These are phyloP conservation scores for Schizophyllum amplum DNA, from an alignment of 1,284 basidiomycete genomes.

Conservation along the genomic window DNA sequence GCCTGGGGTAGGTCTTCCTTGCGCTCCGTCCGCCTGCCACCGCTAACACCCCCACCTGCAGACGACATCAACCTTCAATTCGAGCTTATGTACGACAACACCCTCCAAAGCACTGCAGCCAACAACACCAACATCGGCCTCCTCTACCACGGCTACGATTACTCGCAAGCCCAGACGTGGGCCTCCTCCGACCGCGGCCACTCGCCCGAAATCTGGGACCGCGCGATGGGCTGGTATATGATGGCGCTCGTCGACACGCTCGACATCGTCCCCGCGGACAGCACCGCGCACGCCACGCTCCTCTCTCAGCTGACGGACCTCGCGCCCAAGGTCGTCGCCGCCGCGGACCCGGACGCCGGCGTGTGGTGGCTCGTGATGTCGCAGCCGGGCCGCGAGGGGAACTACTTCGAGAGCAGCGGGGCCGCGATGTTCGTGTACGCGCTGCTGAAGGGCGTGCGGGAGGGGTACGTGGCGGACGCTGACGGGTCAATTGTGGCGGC, in stretches of 20 bases:
- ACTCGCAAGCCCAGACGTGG: slow-evolving; percentile 33
- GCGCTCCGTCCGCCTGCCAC: no score
- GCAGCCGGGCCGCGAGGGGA: slow-evolving; percentile 34
- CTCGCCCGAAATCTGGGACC: slow-evolving; percentile 40
- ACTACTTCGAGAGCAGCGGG: slow-evolving; percentile 44
- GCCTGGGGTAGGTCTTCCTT: slow-evolving; percentile 29
- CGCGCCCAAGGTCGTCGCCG: slow-evolving; percentile 27
- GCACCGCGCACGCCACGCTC: slow-evolving; percentile 21
- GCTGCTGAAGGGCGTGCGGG: slow-evolving; percentile 34
- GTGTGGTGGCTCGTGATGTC: slow-evolving; percentile 45
- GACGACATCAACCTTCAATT: slow-evolving; percentile 37
- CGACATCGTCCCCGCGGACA: slow-evolving; percentile 26
- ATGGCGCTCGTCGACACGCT: slow-evolving; percentile 44
- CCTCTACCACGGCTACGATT: slow-evolving; percentile 43
- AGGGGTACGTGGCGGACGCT: slow-evolving; percentile 30
- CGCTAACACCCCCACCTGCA: slow-evolving; percentile 11
- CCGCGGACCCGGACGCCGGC: slow-evolving; percentile 31
- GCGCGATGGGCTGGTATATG: slow-evolving; percentile 40
- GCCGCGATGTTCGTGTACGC: slow-evolving; percentile 40
- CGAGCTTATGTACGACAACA: slow-evolving; percentile 35
- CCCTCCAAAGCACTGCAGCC: slow-evolving; percentile 27
- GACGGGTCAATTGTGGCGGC: slow-evolving; percentile 31
- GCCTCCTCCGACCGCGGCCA: slow-evolving; percentile 37
- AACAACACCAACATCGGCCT: slow-evolving; percentile 26
- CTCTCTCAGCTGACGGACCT: slow-evolving; percentile 27